phyloP scores from a whole-genome alignment of 2,329 filamentous ascomycete species.

The Ophiosphaerella korrae region DNA sequence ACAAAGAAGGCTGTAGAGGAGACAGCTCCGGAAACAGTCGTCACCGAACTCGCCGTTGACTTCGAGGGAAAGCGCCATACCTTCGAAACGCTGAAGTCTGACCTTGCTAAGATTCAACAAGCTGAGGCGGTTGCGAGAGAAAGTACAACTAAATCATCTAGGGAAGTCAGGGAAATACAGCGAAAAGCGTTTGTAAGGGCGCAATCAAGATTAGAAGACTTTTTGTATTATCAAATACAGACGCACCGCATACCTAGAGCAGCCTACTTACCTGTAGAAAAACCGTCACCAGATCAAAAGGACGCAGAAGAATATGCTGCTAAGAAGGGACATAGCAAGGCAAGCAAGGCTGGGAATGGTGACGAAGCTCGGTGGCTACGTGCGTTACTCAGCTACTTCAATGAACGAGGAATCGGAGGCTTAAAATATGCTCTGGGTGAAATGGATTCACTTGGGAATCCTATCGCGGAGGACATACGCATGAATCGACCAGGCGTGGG shows the following conservation, averaged over 20 bases:
- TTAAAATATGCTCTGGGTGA: not conserved
- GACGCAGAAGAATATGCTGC: not conserved
- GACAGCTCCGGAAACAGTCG: too few relatives aligned
- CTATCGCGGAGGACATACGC: not conserved
- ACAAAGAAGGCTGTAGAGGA: too few relatives aligned
- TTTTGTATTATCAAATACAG: slow-evolving; percentile 1
- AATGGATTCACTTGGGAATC: not conserved
- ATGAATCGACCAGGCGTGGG: not conserved
- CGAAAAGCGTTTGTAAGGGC: not conserved
- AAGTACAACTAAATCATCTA: not conserved
- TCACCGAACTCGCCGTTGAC: too few relatives aligned
- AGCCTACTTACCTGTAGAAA: not conserved
- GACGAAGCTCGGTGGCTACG: not conserved
- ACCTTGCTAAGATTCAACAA: too few relatives aligned
- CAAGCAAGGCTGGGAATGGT: not conserved
- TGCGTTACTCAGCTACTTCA: not conserved
- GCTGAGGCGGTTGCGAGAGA: too few relatives aligned
- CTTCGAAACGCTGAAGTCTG: too few relatives aligned
- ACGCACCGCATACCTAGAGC: not conserved
- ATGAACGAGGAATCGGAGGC: not conserved
- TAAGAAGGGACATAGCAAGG: not conserved
- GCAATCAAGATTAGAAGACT: not conserved
- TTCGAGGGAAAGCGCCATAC: too few relatives aligned
- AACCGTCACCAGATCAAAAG: not conserved
- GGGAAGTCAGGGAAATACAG: not conserved